These are phyloP conservation scores for Nakazawaea sp. DNA, from an alignment of 805 yeast species.

Conservation along the genomic window DNA sequence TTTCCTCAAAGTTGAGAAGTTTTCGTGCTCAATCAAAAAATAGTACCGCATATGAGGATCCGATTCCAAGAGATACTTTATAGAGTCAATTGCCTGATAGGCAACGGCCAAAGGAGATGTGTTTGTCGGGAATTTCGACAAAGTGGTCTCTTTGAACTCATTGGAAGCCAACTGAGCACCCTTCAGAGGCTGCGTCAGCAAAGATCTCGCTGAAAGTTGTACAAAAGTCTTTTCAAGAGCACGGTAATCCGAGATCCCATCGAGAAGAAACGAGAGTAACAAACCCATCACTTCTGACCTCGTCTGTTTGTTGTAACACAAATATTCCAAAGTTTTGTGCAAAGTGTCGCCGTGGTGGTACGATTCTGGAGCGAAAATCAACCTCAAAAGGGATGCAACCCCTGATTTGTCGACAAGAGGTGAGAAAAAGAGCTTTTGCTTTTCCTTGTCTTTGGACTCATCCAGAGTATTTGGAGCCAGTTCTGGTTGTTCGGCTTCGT, in stretches of 20 bases:
- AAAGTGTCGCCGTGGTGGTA: conserved; percentile 54
- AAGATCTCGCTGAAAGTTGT: conserved; percentile 47
- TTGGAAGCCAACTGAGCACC: neutral
- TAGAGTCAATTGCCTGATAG: conserved; percentile 68
- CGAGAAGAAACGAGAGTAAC: conserved; percentile 63
- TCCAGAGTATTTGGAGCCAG: neutral
- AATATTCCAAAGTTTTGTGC: conserved; percentile 55
- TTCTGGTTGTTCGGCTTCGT: conserved; percentile 5
- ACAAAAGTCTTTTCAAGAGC: conserved; percentile 57
- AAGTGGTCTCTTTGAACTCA: conserved; percentile 11
- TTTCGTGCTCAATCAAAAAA: conserved; percentile 74
- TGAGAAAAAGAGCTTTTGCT: conserved; percentile 40
- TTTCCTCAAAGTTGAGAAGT: conserved; percentile 32
- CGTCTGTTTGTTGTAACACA: conserved; percentile 74
- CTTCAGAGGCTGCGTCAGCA: conserved; percentile 13
- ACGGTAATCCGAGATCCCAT: conserved; percentile 58
- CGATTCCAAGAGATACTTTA: conserved; percentile 62
- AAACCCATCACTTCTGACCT: conserved; percentile 68
- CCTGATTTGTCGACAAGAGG: conserved; percentile 75
- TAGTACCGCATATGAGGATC: conserved; percentile 65
- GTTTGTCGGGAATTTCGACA: conserved; percentile 42
- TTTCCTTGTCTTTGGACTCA: conserved; percentile 11
- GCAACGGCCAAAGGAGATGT: conserved; percentile 68
- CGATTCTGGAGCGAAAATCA: conserved; percentile 68
- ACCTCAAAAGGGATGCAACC: conserved; percentile 61